A percentile compares a stretch with the other conserved stretches of the same genome.
Conservation (phyloP, 2,329 filamentous ascomycete genomes). For the Penicillium sp. region DNA sequence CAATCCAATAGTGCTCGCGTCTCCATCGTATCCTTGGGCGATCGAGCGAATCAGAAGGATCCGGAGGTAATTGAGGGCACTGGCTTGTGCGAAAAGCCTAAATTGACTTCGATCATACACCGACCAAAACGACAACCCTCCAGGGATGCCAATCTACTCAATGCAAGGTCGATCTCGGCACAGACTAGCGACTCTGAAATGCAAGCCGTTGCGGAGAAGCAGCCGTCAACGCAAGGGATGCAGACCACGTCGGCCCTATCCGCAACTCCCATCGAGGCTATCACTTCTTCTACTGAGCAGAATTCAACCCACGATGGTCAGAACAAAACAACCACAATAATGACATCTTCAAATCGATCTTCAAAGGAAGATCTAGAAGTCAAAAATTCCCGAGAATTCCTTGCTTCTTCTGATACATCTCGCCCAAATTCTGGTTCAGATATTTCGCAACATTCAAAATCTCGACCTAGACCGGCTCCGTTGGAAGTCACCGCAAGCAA, state of each 20-base stretch:
- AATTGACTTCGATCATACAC: constrained; percentile 26
- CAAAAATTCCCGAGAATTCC: neutral
- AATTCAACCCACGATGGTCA: constrained; percentile 14
- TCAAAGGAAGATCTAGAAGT: neutral
- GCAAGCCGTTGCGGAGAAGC: constrained; percentile 20
- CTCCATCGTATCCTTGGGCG: constrained; percentile 24
- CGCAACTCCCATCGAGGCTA: constrained; percentile 21
- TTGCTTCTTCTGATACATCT: constrained; percentile 12
- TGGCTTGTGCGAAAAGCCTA: constrained; percentile 33
- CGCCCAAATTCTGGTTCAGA: constrained; percentile 31
- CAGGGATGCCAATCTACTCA: constrained; percentile 23
- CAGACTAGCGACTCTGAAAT: constrained; percentile 23
- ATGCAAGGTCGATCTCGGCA: constrained; percentile 25
- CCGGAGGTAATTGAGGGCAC: constrained; percentile 35
- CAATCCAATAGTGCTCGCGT: constrained; percentile 21
- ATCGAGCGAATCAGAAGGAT: constrained; percentile 19
- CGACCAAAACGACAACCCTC: constrained; percentile 33
- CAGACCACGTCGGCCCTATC: constrained; percentile 18
- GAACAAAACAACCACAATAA: constrained; percentile 16
- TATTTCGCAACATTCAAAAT: constrained; percentile 30
- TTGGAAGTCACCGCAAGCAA: constrained; percentile 25
- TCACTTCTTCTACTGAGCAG: constrained; percentile 18
- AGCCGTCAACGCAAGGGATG: constrained; percentile 29
- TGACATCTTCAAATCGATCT: constrained; percentile 4
- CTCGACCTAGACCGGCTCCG: constrained; percentile 27